Conservation (phyloP, 805 yeast species). For the Cyberlindnera mississippiensis region DNA sequence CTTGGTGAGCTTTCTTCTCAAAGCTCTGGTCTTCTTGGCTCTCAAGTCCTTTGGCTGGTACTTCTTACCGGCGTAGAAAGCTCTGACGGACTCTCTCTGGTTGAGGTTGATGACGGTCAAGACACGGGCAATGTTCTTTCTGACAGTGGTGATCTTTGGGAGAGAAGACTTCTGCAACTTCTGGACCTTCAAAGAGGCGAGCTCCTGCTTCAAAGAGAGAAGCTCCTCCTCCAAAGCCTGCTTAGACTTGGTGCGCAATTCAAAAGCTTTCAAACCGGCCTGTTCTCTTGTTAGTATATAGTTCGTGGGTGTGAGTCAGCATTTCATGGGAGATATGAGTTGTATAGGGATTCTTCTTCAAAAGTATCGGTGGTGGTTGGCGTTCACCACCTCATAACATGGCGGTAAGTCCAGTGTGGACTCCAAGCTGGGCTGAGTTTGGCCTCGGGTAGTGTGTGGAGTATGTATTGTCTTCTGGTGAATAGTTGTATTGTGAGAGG, state of each 20-base stretch:
- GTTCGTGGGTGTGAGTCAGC: not conserved
- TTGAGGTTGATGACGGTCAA: slow-evolving; percentile 94
- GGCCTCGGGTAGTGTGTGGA: not conserved
- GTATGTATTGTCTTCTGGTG: not conserved
- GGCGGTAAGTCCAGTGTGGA: not conserved
- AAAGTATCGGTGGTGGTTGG: no score
- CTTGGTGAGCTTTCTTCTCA: slow-evolving; percentile 93
- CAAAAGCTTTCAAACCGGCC: slow-evolving; percentile 94
- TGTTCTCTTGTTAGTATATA: slow-evolving; percentile 29
- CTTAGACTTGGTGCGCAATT: slow-evolving; percentile 95
- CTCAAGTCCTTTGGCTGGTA: slow-evolving; percentile 98
- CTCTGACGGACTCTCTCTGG: slow-evolving; percentile 94
- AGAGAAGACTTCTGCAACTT: slow-evolving; percentile 87
- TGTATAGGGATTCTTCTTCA: no score
- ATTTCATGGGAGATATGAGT: no score
- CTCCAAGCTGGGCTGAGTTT: not conserved
- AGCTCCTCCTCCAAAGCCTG: slow-evolving; percentile 93
- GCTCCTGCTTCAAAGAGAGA: slow-evolving; percentile 93
- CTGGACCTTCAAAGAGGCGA: slow-evolving; percentile 94
- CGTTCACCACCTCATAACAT: no score
- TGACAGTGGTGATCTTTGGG: slow-evolving; percentile 94
- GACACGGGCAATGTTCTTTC: slow-evolving; percentile 98
- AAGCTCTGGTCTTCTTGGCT: slow-evolving; percentile 99
- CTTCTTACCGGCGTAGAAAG: slow-evolving; percentile 92
- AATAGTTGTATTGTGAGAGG: not conserved